Evolutionary conservation across 306 rosid genomes (phyloP).

Genomic region (Elaeagnus macrophylla): DNA sequence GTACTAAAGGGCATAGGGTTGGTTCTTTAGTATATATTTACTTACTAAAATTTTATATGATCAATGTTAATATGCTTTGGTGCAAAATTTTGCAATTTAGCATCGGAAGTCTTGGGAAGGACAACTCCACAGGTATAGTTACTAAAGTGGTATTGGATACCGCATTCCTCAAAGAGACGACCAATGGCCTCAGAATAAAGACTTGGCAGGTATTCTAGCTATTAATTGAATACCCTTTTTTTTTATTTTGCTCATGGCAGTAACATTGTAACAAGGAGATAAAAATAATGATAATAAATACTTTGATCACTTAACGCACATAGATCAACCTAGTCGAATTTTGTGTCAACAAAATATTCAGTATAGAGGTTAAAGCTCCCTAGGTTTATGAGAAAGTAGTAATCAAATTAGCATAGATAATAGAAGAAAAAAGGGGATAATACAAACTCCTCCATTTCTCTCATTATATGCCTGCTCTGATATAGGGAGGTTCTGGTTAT

Average conservation of each 20-base stretch:
- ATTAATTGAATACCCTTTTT: background rate
- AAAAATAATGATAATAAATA: no score
- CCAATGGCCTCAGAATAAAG: conserved; percentile 89
- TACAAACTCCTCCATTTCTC: background rate
- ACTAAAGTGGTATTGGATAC: conserved; percentile 82
- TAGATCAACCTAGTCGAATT: no score
- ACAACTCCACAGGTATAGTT: conserved; percentile 74
- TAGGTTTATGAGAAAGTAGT: no score
- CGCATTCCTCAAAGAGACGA: conserved; percentile 60
- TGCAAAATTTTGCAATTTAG: conserved; percentile 22
- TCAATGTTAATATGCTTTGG: background rate
- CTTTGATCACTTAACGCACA: no score
- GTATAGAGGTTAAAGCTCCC: no score
- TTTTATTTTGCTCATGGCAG: background rate
- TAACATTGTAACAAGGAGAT: background rate
- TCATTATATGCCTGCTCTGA: conserved; percentile 7
- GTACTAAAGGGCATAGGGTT: conserved; percentile 28
- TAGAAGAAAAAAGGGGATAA: background rate
- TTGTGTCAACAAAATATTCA: no score
- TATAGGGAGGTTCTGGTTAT: conserved; percentile 93
- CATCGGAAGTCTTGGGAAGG: conserved; percentile 98
- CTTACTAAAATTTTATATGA: background rate
- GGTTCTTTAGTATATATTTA: background rate
- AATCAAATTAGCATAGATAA: no score
- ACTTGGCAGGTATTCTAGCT: conserved; percentile 79